Conservation (phyloP, 2,329 filamentous ascomycete species). For the Nigrospora oryzae region DNA sequence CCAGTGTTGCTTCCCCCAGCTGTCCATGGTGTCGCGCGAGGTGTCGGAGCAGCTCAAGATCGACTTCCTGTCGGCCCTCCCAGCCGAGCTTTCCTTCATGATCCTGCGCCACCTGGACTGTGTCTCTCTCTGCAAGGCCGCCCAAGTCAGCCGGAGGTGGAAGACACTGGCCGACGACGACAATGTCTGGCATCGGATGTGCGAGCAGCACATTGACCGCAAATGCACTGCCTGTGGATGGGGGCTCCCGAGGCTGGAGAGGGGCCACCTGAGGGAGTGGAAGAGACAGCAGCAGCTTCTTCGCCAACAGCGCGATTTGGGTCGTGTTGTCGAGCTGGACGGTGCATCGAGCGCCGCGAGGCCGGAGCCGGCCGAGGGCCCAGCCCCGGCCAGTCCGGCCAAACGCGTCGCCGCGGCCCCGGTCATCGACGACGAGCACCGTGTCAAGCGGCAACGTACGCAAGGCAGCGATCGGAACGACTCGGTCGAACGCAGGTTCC, state of each 20-base stretch:
- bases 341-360: background rate
- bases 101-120: slow-evolving; percentile 91
- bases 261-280: slow-evolving; percentile 78
- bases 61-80: slow-evolving; percentile 85
- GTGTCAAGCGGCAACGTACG: slow-evolving; percentile 25
- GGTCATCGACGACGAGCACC: slow-evolving; percentile 13
- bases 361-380: background rate
- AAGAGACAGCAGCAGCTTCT: slow-evolving; percentile 72
- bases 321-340: slow-evolving; percentile 8
- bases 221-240: slow-evolving; percentile 90
- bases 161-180: slow-evolving; percentile 88
- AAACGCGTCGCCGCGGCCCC: slow-evolving; percentile 24
- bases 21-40: slow-evolving; percentile 84
- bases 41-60: slow-evolving; percentile 95
- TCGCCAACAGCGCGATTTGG: slow-evolving; percentile 21
- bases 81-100: slow-evolving; percentile 85
- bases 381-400: slow-evolving; percentile 6
- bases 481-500: slow-evolving; percentile 34
- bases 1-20: slow-evolving; percentile 94
- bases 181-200: slow-evolving; percentile 97
- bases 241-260: slow-evolving; percentile 83
- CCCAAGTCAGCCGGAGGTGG: slow-evolving; percentile 88
- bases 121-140: slow-evolving; percentile 87
- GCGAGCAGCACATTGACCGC: slow-evolving; percentile 77
- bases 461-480: slow-evolving; percentile 5